Evolutionary conservation across 306 rosid genomes (phyloP).

Genomic region (Gastrolobium villosum): DNA sequence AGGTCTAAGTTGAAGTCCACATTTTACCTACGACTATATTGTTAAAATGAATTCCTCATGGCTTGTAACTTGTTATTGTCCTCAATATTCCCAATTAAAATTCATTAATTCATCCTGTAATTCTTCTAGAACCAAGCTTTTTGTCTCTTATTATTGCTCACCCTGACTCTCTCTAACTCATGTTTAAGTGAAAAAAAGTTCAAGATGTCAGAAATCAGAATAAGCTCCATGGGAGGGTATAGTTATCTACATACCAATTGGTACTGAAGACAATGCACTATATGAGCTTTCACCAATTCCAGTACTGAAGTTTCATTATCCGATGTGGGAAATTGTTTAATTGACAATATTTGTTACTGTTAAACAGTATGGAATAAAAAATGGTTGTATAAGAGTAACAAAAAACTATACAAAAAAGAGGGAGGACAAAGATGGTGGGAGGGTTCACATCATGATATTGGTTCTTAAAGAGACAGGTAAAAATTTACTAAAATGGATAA

Average conservation of each 20-base stretch:
- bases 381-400: background rate
- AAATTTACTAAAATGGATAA: constrained; percentile 10
- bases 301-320: background rate
- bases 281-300: background rate
- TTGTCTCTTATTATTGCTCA: background rate
- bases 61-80: background rate
- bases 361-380: background rate
- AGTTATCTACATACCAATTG: background rate
- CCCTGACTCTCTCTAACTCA: constrained; percentile 12
- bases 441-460: constrained; percentile 16
- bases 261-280: background rate
- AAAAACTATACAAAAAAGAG: background rate
- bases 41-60: background rate
- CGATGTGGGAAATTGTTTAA: background rate
- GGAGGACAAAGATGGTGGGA: background rate
- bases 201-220: background rate
- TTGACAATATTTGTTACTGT: background rate
- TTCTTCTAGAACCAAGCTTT: background rate
- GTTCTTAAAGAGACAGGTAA: background rate
- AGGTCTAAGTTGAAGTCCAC: background rate
- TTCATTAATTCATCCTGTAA: background rate
- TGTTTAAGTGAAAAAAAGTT: background rate
- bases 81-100: constrained; percentile 6
- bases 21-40: background rate
- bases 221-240: background rate